Conservation (phyloP, 2,329 filamentous ascomycete species). For the Penicillium sclerotiorum region DNA sequence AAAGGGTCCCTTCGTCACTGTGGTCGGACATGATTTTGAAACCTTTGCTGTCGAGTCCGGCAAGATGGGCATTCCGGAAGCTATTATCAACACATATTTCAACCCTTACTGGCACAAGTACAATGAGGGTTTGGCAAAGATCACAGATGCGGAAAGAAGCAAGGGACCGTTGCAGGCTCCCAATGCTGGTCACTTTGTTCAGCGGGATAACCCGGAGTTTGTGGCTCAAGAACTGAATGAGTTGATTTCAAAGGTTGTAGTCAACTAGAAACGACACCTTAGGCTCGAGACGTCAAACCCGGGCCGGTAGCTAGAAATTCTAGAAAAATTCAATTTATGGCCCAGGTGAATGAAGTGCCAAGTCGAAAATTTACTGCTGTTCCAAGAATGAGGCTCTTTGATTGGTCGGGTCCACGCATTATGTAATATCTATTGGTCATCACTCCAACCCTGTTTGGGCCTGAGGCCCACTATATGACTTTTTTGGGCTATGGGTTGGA, state of each 20-base stretch:
- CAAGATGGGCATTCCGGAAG: slow-evolving; percentile 35
- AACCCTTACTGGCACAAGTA: slow-evolving; percentile 59
- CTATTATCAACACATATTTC: slow-evolving; percentile 53
- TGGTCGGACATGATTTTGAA: slow-evolving; percentile 58
- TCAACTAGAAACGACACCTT: too few relatives aligned
- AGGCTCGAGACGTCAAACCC: too few relatives aligned
- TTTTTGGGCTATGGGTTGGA: too few relatives aligned
- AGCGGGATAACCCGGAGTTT: slow-evolving; percentile 55
- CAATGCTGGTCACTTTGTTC: slow-evolving; percentile 59
- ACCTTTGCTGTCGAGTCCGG: slow-evolving; percentile 53
- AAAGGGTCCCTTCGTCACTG: slow-evolving; percentile 46
- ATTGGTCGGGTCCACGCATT: neutral
- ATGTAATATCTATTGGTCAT: neutral
- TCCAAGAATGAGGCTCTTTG: neutral
- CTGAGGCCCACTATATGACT: too few relatives aligned
- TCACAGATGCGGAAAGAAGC: slow-evolving; percentile 46
- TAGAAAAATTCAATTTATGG: too few relatives aligned
- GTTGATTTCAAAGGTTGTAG: slow-evolving; percentile 21
- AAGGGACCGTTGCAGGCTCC: slow-evolving; percentile 52
- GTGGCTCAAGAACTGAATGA: slow-evolving; percentile 40
- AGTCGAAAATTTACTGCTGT: neutral
- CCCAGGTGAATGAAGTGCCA: neutral
- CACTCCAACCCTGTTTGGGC: too few relatives aligned
- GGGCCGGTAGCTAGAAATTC: too few relatives aligned
- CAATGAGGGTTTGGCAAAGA: slow-evolving; percentile 53